Conservation (phyloP, 2,329 filamentous ascomycete species). For the Atkinsonella hypoxylon region DNA sequence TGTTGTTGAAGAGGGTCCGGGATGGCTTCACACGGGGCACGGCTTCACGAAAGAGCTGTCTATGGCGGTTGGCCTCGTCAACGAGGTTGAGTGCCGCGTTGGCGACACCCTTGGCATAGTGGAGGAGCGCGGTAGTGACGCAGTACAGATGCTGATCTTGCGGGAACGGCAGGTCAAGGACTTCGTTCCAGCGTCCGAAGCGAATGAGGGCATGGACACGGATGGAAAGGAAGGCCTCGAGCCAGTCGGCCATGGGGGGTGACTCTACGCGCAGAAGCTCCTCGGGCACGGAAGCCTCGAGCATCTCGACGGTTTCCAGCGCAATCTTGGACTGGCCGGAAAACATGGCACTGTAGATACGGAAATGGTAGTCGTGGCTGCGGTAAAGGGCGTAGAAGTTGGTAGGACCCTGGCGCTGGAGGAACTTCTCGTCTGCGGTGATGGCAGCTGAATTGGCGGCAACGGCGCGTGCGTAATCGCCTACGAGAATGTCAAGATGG, state of each 20-base stretch:
- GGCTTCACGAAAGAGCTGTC: slow-evolving; percentile 37
- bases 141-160: slow-evolving; percentile 50
- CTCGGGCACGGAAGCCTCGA: slow-evolving; percentile 53
- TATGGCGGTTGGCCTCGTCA: slow-evolving; percentile 40
- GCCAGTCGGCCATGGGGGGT: slow-evolving; percentile 68
- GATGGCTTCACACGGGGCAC: slow-evolving; percentile 39
- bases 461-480: slow-evolving; percentile 57
- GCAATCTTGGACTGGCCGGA: slow-evolving; percentile 52
- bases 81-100: slow-evolving; percentile 45
- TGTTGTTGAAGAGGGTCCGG: slow-evolving; percentile 37
- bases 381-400: slow-evolving; percentile 73
- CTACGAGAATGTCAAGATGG: slow-evolving; percentile 62
- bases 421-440: slow-evolving; percentile 53
- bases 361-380: slow-evolving; percentile 63
- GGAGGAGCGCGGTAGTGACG: slow-evolving; percentile 53
- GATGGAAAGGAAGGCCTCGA: slow-evolving; percentile 59
- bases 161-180: slow-evolving; percentile 45
- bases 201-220: slow-evolving; percentile 58
- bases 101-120: slow-evolving; percentile 59
- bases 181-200: slow-evolving; percentile 60
- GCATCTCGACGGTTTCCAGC: slow-evolving; percentile 43
- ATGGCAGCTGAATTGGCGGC: slow-evolving; percentile 56
- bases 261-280: slow-evolving; percentile 50
- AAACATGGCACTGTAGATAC: slow-evolving; percentile 69
- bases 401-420: slow-evolving; percentile 43